Base-by-base conservation (phyloP, 805 yeast genomes). In the Pichia californica region DNA sequence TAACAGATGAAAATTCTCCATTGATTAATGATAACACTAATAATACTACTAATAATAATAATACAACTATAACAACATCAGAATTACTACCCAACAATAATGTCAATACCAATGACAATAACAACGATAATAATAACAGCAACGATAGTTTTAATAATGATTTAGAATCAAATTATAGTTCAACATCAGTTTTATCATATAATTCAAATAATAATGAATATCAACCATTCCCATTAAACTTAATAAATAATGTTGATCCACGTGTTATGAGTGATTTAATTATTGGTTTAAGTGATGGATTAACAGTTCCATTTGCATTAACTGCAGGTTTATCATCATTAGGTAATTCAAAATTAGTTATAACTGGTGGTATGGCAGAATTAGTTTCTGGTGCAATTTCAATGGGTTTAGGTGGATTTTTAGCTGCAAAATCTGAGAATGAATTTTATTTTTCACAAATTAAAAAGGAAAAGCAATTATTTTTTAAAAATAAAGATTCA, bases 311-410 rank as follows among this genome's bases (percentile, higher is more conserved):
- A n/a, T 91, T 91, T 71, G 99, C 99, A 2, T 74, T 93, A 53
- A 93, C 98, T 1, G 98, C 99, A 0, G 99, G 98, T 38, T 73
- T 91, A 44, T 83, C 95, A 1, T 82, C 94, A 1, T 73, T 91
- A 41, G 99, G 99, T 41, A 85, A 87, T 62, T 70, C 96, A 15
- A 83, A 77, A 61, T 74, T 91, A 50, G 99, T 91, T 40, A 88
- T 91, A 48, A 88, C 98, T 23, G 99, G 98, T 72, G 99, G 98
- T 20, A 77, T 91, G 75, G 98, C 98, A 9, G 99, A 91, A 69
- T 77, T 91, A 53, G 94, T 91, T 4, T 85, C 96, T 6, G 99
- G 99, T 38, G 95, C 98, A 36, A 89, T 91, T 41, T 84, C 95
- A 25, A 91, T 91, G 99, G 98, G 99, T 8, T 76, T 91, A 43